phyloP scores from a whole-genome alignment of 2,329 filamentous ascomycete genomes.

The Amphichorda felina region DNA sequence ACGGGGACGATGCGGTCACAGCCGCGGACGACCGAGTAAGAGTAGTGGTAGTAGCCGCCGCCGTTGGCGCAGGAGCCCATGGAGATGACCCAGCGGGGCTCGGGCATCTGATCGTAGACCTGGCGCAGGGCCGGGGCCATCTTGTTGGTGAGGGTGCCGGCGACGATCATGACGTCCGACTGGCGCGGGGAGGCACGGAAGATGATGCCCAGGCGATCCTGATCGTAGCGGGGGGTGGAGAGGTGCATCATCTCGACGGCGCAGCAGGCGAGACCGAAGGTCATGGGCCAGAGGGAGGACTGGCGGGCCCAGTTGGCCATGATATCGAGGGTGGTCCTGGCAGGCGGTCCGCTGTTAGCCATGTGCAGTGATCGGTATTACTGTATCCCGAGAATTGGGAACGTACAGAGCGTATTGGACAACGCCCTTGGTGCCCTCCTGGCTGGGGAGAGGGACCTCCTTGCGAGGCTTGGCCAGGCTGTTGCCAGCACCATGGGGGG shows the following conservation, averaged over 20 bases:
- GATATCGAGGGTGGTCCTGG: slow-evolving; percentile 67
- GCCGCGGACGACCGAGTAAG: slow-evolving; percentile 64
- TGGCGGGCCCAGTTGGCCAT: slow-evolving; percentile 78
- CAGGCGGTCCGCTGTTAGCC: slow-evolving; percentile 4
- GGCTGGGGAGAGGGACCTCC: slow-evolving; percentile 66
- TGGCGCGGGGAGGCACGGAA: slow-evolving; percentile 82
- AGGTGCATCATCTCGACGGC: slow-evolving; percentile 90
- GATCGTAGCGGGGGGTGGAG: slow-evolving; percentile 79
- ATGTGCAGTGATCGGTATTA: background rate
- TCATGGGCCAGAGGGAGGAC: slow-evolving; percentile 79
- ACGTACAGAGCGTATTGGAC: slow-evolving; percentile 81
- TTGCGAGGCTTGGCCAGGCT: slow-evolving; percentile 45
- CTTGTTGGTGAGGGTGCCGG: slow-evolving; percentile 89
- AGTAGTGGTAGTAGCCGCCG: slow-evolving; percentile 80
- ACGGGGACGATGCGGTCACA: slow-evolving; percentile 70
- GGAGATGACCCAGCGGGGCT: slow-evolving; percentile 73
- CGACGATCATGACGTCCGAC: slow-evolving; percentile 88
- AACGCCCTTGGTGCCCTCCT: slow-evolving; percentile 68
- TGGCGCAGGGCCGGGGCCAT: slow-evolving; percentile 86
- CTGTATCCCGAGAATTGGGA: background rate
- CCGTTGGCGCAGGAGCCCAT: slow-evolving; percentile 83
- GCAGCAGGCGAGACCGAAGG: slow-evolving; percentile 80
- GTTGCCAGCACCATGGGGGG: slow-evolving; percentile 39
- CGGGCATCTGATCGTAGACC: slow-evolving; percentile 93
- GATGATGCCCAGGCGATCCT: slow-evolving; percentile 80